These are phyloP conservation scores for Sarcodon sp. DNA, from an alignment of 768 basidiomycete species.

Conservation along the genomic window DNA sequence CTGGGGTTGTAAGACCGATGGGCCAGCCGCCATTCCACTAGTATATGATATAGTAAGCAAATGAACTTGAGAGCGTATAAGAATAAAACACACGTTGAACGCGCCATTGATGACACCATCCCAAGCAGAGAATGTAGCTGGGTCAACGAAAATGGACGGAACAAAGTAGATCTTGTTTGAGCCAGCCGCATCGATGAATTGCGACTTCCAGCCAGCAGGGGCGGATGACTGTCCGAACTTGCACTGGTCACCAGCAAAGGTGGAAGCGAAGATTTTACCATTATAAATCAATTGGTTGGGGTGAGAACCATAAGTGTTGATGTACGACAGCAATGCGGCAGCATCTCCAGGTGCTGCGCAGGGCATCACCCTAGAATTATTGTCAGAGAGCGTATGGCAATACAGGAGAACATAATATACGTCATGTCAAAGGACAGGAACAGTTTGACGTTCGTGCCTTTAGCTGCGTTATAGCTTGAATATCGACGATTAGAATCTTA, in stretches of 20 bases:
- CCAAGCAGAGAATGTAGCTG: conserved; percentile 26
- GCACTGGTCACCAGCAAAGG: conserved; percentile 52
- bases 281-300: conserved; percentile 42
- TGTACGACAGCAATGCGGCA: conserved; percentile 28
- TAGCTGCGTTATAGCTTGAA: conserved; percentile 22
- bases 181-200: conserved; percentile 18
- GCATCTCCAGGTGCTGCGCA: conserved; percentile 30
- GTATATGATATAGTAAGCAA: conserved; percentile 18
- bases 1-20: conserved; percentile 21
- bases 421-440: conserved; percentile 76
- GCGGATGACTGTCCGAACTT: conserved; percentile 38
- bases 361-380: conserved; percentile 18
- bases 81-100: conserved; percentile 33
- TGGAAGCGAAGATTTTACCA: conserved; percentile 44
- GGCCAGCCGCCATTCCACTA: conserved; percentile 53
- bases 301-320: conserved; percentile 33
- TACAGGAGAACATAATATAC: conserved; percentile 21
- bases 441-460: conserved; percentile 33
- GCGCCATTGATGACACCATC: conserved; percentile 42
- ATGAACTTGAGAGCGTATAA: neutral
- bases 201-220: conserved; percentile 30
- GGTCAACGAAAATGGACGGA: conserved; percentile 50
- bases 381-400: neutral
- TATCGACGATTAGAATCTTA: neutral
- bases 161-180: conserved; percentile 37